Evolutionary conservation across 2,329 filamentous ascomycete genomes (phyloP).

Genomic region (Pestalotiopsis sp.): DNA sequence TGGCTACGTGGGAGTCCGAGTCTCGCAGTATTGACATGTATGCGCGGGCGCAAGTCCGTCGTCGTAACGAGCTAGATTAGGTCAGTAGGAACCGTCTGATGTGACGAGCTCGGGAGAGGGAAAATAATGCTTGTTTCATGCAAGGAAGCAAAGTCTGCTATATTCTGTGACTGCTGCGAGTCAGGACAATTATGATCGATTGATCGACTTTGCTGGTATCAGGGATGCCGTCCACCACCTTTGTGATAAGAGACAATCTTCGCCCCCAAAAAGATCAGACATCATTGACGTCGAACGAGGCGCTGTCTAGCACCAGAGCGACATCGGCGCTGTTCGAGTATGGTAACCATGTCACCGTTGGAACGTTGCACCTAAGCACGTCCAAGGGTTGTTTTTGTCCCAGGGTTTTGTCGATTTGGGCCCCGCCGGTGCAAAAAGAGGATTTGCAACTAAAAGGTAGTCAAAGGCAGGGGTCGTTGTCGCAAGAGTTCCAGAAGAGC

Average conservation of each 20-base stretch:
- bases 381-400: background rate
- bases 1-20: background rate
- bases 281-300: background rate
- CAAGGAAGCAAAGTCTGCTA: background rate
- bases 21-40: background rate
- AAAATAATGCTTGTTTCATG: background rate
- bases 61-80: background rate
- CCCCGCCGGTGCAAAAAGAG: background rate
- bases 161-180: background rate
- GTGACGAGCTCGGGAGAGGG: background rate
- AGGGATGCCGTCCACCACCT: background rate
- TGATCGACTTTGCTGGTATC: background rate
- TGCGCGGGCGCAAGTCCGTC: background rate
- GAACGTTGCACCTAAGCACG: slow-evolving; percentile 4
- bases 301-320: background rate
- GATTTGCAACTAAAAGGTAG: background rate
- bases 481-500: slow-evolving; percentile 13
- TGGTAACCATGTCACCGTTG: background rate
- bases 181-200: background rate
- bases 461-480: background rate
- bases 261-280: background rate
- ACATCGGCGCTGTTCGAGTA: background rate
- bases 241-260: background rate
- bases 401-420: background rate
- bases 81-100: background rate